phyloP scores from a whole-genome alignment of 2,329 filamentous ascomycete genomes.

The Sclerotinia glacialis region DNA sequence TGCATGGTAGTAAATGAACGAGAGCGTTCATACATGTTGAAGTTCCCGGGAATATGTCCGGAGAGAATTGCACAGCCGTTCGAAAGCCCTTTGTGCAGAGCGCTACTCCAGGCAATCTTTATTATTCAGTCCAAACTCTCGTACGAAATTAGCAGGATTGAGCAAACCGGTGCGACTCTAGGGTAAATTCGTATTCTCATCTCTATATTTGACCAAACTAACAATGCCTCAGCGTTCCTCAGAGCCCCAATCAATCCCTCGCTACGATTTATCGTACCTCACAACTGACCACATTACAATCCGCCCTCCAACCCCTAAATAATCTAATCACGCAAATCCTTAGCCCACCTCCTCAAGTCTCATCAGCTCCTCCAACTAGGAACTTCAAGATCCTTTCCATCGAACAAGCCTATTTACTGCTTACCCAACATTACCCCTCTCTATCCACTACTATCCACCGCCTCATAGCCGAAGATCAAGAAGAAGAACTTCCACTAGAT shows the following conservation, averaged over 20 bases:
- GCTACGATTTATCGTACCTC: constrained; percentile 31
- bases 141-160: constrained; percentile 26
- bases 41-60: constrained; percentile 20
- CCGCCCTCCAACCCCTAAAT: constrained; percentile 21
- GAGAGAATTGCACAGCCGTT: constrained; percentile 25
- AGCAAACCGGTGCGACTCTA: constrained; percentile 19
- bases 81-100: constrained; percentile 27
- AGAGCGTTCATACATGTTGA: constrained; percentile 27
- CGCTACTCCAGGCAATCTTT: constrained; percentile 24
- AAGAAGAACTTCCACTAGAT: constrained; percentile 33
- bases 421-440: constrained; percentile 23
- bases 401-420: constrained; percentile 31
- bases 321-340: constrained; percentile 8
- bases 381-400: constrained; percentile 36
- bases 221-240: constrained; percentile 25
- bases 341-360: neutral
- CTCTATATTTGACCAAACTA: constrained; percentile 1
- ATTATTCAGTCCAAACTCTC: constrained; percentile 30
- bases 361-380: neutral
- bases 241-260: constrained; percentile 32
- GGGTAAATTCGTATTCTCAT: constrained; percentile 15
- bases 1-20: constrained; percentile 34
- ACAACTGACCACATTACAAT: constrained; percentile 29
- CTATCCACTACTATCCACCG: constrained; percentile 20
- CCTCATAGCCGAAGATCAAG: constrained; percentile 33